These are phyloP conservation scores for Solanum sejunctum DNA, from an alignment of 257 asterid species.

Conservation along the genomic window DNA sequence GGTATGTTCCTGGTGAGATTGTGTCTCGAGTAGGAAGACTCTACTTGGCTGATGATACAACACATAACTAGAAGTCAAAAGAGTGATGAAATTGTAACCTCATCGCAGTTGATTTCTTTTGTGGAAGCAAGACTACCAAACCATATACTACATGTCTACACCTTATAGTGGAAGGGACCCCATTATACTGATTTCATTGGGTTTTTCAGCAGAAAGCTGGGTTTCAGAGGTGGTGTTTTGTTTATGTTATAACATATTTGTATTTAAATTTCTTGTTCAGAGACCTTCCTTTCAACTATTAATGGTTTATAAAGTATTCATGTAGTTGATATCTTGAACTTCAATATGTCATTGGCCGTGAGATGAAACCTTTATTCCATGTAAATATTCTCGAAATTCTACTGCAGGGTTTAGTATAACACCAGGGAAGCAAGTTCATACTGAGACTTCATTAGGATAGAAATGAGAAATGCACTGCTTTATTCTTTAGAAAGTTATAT, in stretches of 20 bases:
- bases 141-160: not conserved
- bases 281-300: slow-evolving; percentile 8
- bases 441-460: not conserved
- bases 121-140: not conserved
- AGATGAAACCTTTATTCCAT: not conserved
- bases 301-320: slow-evolving; percentile 29
- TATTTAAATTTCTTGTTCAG: slow-evolving; percentile 40
- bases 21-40: not conserved
- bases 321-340: slow-evolving; percentile 16
- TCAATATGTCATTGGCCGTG: not conserved
- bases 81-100: not conserved
- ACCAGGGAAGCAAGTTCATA: not conserved
- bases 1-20: not conserved
- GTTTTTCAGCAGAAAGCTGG: not conserved
- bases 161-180: not conserved
- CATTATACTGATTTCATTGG: not conserved
- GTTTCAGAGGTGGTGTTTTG: not conserved
- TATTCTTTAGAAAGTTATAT: not conserved
- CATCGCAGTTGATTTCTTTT: not conserved
- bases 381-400: not conserved
- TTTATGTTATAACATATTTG: not conserved
- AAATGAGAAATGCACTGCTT: not conserved
- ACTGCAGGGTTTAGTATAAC: not conserved
- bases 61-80: not conserved
- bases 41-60: not conserved